Evolutionary conservation across 345 rosid genomes (phyloP), one percentile per base, ranked within the genome.

Genomic region (Carallia pectinifolia): DNA sequence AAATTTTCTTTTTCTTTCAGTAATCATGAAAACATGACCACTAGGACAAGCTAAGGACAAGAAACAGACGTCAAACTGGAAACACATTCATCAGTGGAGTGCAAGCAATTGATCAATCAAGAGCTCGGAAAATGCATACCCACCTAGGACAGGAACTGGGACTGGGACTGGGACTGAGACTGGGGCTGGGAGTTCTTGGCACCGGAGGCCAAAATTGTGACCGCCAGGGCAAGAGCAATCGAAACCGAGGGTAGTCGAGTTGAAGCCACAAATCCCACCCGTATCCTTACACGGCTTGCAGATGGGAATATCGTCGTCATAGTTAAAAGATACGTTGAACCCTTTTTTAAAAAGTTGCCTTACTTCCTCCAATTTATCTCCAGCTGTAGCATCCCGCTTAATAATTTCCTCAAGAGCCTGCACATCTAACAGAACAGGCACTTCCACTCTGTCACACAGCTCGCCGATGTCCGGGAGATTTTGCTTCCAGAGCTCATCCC

Each of bases 181-280:
- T 23, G 23, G 23, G 23, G 23, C 23, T 38, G 29, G 7, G 8
- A 8, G 13, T 27, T 18, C 3, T 10, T 7, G 38, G 52, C 84
- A 83, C 7, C 31, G 2, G 4, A 10, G 1, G 2, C 0, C 2
- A 1, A 58, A 2, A 36, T 40, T 38, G 66, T 81, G 71, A 1
- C 13, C 12, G 38, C 80, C 73, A 6, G 6, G 9, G 72, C 87
- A 85, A 68, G 37, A 40, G 54, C 91, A 89, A 2, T 16, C 53
- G 62, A 89, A 89, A 7, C 1, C 40, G 2, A 68, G 12, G 0
- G 50, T n/a, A 16, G 0, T 19, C 10, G 10, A 0, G 34, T 80
- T 75, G 27, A 81, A 58, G 15, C 91, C 96, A 64, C 93, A 88
- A 12, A 71, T 29, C 30, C 95, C 93, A 0, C 17, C 4, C 1